These are phyloP conservation scores for Dianthus caryophyllus DNA, from an alignment of 148 eudicot species.

Conservation along the genomic window DNA sequence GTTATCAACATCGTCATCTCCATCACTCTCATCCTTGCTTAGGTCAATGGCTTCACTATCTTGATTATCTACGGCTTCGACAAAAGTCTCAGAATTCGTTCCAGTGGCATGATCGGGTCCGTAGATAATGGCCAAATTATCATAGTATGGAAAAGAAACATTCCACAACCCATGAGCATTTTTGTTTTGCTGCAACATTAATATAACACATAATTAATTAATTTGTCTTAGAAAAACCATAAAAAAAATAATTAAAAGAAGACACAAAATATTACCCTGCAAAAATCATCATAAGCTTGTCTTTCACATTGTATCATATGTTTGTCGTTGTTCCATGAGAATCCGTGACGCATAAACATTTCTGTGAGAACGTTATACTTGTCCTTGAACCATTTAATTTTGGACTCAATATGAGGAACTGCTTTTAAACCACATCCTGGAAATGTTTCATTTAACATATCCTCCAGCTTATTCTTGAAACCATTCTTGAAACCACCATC, in stretches of 20 bases:
- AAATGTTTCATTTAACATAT: background rate
- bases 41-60: too few species aligned
- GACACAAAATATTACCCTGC: background rate
- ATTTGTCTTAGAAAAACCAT: background rate
- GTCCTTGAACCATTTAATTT: conserved; percentile 13
- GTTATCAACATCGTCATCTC: background rate
- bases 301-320: conserved; percentile 11
- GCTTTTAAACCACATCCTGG: conserved; percentile 16
- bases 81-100: too few species aligned
- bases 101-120: too few species aligned
- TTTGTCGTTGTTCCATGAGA: conserved; percentile 4
- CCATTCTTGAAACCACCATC: conserved; percentile 15
- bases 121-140: background rate
- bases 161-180: conserved; percentile 1
- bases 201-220: background rate
- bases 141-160: background rate
- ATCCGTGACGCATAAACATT: background rate
- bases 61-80: too few species aligned
- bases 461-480: conserved; percentile 4
- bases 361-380: background rate
- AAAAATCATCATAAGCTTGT: conserved; percentile 14
- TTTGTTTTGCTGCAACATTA: background rate
- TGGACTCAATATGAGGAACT: conserved; percentile 14
- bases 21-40: background rate
- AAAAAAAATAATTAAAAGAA: background rate